Evolutionary conservation across 345 rosid species (phyloP).

Genomic region (Excoecaria cochinchinensis): DNA sequence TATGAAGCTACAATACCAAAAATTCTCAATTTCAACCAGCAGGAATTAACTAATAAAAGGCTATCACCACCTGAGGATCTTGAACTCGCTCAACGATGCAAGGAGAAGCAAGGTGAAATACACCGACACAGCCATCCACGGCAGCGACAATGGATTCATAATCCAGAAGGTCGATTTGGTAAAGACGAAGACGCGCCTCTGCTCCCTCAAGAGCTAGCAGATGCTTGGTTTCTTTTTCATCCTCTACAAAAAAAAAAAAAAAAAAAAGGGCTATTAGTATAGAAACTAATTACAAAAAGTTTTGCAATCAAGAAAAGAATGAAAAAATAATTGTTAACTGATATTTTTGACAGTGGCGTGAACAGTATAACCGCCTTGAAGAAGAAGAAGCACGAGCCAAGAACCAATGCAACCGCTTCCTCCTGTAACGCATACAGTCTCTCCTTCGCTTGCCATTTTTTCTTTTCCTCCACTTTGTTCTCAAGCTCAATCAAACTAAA

Average conservation of each 20-base stretch:
- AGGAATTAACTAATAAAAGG: not conserved
- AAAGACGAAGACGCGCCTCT: slow-evolving; percentile 69
- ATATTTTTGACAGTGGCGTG: slow-evolving; percentile 78
- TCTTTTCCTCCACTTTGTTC: not conserved
- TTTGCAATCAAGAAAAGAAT: too few relatives aligned
- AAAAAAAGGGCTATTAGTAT: not conserved
- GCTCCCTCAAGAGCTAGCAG: slow-evolving; percentile 77
- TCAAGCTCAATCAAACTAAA: too few relatives aligned
- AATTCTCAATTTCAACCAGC: not conserved
- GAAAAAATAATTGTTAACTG: slow-evolving; percentile 37
- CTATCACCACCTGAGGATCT: slow-evolving; percentile 63
- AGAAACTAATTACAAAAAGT: too few relatives aligned
- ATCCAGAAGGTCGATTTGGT: slow-evolving; percentile 80
- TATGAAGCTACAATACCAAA: not conserved
- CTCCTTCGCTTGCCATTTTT: slow-evolving; percentile 43
- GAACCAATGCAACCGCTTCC: slow-evolving; percentile 95
- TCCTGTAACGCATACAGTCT: slow-evolving; percentile 84
- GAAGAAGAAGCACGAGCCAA: slow-evolving; percentile 76
- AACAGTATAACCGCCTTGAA: slow-evolving; percentile 73
- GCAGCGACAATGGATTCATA: slow-evolving; percentile 66
- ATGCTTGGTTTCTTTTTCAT: slow-evolving; percentile 81
- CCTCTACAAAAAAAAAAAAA: slow-evolving; percentile 34
- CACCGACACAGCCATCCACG: slow-evolving; percentile 65
- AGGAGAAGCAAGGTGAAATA: slow-evolving; percentile 93
- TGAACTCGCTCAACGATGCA: slow-evolving; percentile 69